A percentile compares a stretch with the other conserved stretches of the same genome.
Conservation (phyloP, 176 grass and related monocot species). For the Carex cristatella region DNA sequence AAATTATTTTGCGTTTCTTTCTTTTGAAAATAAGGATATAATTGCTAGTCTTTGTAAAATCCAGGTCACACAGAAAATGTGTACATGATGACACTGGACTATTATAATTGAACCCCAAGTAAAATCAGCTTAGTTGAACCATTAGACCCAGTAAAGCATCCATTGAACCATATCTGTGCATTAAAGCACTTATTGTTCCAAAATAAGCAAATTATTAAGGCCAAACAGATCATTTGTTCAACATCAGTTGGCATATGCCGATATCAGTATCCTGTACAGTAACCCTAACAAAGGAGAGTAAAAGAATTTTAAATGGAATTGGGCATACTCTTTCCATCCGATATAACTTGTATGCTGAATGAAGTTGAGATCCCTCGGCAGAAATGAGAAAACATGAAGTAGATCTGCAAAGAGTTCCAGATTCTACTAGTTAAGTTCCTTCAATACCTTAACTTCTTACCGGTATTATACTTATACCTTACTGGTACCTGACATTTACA, state of each 20-base stretch:
- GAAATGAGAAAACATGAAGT: slow-evolving; percentile 88
- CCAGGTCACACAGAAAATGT: not conserved
- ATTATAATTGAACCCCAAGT: not conserved
- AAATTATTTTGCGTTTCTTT: not conserved
- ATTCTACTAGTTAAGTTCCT: not conserved
- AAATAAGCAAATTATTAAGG: not conserved
- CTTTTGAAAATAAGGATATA: not conserved
- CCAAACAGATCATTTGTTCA: not conserved
- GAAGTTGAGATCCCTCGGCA: slow-evolving; percentile 93
- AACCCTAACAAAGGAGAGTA: not conserved
- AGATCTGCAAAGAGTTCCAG: slow-evolving; percentile 58
- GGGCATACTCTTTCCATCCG: slow-evolving; percentile 86
- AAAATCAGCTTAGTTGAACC: not conserved
- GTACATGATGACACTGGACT: not conserved
- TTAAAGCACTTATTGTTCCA: not conserved
- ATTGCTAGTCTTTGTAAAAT: not conserved
- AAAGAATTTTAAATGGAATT: slow-evolving; percentile 13
- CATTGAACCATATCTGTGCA: not conserved
- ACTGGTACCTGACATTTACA: not conserved
- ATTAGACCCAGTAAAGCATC: not conserved
- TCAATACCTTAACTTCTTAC: not conserved
- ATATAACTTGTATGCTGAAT: slow-evolving; percentile 89
- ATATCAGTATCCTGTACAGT: not conserved
- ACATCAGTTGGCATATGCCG: not conserved
- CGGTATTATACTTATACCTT: not conserved